Evolutionary conservation across 2,329 filamentous ascomycete genomes (phyloP).

Genomic region (Nothophaeocryptopus gaeumannii): DNA sequence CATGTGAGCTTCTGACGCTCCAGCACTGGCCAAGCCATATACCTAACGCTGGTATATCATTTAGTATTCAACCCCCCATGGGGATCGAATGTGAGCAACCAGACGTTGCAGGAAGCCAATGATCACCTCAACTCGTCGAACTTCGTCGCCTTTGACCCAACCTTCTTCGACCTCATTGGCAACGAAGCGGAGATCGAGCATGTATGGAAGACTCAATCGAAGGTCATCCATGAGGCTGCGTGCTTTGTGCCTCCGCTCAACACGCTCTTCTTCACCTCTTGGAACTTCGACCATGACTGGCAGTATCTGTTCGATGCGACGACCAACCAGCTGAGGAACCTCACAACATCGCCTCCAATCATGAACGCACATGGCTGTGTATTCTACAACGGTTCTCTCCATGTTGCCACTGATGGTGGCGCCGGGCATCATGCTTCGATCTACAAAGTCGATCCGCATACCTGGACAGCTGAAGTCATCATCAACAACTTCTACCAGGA

Average conservation of each 20-base stretch:
- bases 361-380: conserved; percentile 19
- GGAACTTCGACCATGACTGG: conserved; percentile 12
- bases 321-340: conserved; percentile 4
- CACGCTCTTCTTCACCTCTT: conserved; percentile 13
- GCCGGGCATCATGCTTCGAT: conserved; percentile 13
- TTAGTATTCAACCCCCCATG: no score
- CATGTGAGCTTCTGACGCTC: no score
- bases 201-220: conserved; percentile 7
- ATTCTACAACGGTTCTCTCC: conserved; percentile 18
- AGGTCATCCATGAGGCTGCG: conserved; percentile 12
- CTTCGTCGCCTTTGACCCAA: conserved; percentile 19
- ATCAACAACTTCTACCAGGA: conserved; percentile 60
- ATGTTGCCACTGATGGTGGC: conserved; percentile 15
- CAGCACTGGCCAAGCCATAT: no score
- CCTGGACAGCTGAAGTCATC: conserved; percentile 31
- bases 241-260: conserved; percentile 14
- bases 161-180: conserved; percentile 18
- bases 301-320: conserved; percentile 11
- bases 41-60: no score
- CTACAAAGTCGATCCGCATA: conserved; percentile 7
- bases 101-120: neutral
- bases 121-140: conserved; percentile 6
- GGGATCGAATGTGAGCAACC: no score
- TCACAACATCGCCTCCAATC: conserved; percentile 14
- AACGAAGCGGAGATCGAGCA: conserved; percentile 15